These are phyloP conservation scores for Macadamia integrifolia DNA, from an alignment of 164 flowering plant genomes.

Conservation along the genomic window DNA sequence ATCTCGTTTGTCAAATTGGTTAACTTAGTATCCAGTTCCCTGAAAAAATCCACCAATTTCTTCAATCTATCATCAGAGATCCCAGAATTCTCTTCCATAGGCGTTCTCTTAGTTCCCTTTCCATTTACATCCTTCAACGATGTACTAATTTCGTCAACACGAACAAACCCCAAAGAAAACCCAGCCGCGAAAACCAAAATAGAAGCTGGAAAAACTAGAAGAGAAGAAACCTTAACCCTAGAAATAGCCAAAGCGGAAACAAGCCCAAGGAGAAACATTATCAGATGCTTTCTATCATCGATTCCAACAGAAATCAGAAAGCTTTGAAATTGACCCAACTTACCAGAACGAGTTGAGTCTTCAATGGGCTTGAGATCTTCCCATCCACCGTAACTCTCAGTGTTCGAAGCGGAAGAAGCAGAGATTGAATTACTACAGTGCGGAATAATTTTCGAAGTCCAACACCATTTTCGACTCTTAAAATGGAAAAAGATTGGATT, in stretches of 20 bases:
- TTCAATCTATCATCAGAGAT: constrained; percentile 37
- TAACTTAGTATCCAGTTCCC: constrained; percentile 38
- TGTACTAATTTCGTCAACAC: constrained; percentile 20
- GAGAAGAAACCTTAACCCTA: constrained; percentile 61
- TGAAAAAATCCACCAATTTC: constrained; percentile 31
- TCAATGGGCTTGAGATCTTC: constrained; percentile 36
- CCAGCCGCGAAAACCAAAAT: constrained; percentile 65
- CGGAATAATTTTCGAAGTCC: constrained; percentile 2
- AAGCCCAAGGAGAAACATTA: constrained; percentile 62
- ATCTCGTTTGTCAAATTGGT: constrained; percentile 35
- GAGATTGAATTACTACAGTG: constrained; percentile 15
- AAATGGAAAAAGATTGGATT: constrained; percentile 13
- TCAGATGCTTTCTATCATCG: constrained; percentile 51
- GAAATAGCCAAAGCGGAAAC: constrained; percentile 62
- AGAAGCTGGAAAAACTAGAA: constrained; percentile 62
- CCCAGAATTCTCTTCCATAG: constrained; percentile 31
- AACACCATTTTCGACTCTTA: constrained; percentile 16
- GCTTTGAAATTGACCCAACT: constrained; percentile 42
- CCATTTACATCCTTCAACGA: constrained; percentile 15
- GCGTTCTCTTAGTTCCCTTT: constrained; percentile 23
- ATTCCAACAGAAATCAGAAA: constrained; percentile 53
- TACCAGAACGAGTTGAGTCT: constrained; percentile 32
- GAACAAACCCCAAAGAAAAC: constrained; percentile 62
- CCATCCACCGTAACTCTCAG: constrained; percentile 64
- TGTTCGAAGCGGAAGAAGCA: constrained; percentile 21